Conservation (phyloP, 1,139 yeast species). For the Lodderomyces margitis region DNA sequence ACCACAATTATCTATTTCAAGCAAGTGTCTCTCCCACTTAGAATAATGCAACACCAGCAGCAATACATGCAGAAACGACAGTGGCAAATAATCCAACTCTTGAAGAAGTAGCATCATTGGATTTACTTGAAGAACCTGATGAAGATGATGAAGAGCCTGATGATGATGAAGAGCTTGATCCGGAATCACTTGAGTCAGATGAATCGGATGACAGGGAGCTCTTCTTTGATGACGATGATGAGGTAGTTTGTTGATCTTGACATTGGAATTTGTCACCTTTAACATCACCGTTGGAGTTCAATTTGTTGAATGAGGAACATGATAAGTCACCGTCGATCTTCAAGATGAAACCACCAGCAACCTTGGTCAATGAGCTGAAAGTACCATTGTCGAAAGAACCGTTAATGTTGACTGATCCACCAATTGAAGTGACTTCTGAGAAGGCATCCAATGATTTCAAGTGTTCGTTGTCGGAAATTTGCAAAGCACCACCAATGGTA, state of each 20-base stretch:
- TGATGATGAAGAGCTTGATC: constrained; percentile 25
- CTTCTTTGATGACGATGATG: constrained; percentile 45
- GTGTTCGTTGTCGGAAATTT: constrained; percentile 76
- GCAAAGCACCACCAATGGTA: constrained; percentile 83
- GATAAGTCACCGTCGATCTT: constrained; percentile 76
- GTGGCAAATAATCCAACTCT: constrained; percentile 45
- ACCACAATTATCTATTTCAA: neutral
- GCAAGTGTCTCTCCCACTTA: constrained; percentile 26
- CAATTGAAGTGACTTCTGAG: constrained; percentile 67
- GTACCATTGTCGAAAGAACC: constrained; percentile 84
- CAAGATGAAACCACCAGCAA: constrained; percentile 88
- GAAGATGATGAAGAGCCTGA: constrained; percentile 20
- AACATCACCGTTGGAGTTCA: constrained; percentile 71
- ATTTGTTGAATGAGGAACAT: constrained; percentile 71
- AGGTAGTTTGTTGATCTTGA: constrained; percentile 58
- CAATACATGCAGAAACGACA: constrained; percentile 58
- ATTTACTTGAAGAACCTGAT: constrained; percentile 18
- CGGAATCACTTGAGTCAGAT: constrained; percentile 25
- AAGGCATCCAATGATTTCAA: constrained; percentile 69
- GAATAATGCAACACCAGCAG: constrained; percentile 62
- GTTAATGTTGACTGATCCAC: constrained; percentile 80
- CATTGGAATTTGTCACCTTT: constrained; percentile 89
- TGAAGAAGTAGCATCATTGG: constrained; percentile 28
- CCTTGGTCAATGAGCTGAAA: constrained; percentile 67
- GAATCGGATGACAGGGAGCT: constrained; percentile 29